Evolutionary conservation across 257 asterid species (phyloP).

Genomic region (Nicotiana obtusifolia): DNA sequence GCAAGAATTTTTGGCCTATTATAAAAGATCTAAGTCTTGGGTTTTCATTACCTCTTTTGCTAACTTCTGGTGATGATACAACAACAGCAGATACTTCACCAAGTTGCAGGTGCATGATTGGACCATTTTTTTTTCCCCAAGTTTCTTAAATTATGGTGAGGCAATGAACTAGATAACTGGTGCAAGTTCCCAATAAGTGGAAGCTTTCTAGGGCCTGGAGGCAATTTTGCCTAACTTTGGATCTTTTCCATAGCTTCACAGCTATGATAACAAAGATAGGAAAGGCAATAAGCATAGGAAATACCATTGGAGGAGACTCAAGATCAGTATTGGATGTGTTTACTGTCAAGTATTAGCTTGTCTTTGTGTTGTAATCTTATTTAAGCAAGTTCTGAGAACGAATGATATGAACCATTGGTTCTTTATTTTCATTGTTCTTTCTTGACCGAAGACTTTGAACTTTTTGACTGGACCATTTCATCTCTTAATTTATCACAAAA

Average conservation of each 20-base stretch:
- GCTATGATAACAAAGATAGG: not conserved
- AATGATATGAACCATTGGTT: not conserved
- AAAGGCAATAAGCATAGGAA: not conserved
- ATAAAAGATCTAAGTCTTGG: not conserved
- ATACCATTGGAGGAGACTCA: not conserved
- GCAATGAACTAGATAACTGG: not conserved
- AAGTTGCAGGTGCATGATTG: not conserved
- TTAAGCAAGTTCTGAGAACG: not conserved
- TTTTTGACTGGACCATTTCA: not conserved
- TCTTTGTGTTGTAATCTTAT: not conserved
- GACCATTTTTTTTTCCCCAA: not conserved
- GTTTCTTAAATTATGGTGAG: not conserved
- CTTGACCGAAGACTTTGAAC: not conserved
- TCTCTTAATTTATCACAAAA: not conserved
- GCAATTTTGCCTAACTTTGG: not conserved
- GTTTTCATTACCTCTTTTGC: not conserved
- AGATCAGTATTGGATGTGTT: not conserved
- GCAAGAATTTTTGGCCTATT: not conserved
- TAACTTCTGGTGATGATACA: not conserved
- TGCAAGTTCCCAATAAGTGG: not conserved
- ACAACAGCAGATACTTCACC: not conserved
- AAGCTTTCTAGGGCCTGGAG: not conserved
- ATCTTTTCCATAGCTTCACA: not conserved
- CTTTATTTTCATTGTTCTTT: not conserved
- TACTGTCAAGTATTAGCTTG: not conserved